Percentiles rank a stretch among this genome's conserved stretches.
phyloP scores from a whole-genome alignment of 495 filamentous ascomycete species.

The Tuber brumale region DNA sequence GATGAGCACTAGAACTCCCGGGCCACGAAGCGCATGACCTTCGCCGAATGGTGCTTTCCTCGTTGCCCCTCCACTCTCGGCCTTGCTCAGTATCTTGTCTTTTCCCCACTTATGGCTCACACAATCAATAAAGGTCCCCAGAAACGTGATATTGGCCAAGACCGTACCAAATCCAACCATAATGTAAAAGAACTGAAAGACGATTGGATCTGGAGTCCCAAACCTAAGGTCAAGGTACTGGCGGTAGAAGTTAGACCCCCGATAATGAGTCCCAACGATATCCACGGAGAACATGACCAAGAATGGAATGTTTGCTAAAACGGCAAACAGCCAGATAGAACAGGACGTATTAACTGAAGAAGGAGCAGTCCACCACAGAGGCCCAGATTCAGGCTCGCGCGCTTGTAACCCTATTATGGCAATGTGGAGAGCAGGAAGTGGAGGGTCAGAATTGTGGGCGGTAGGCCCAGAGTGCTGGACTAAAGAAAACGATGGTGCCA shows the following conservation, averaged over 20 bases:
- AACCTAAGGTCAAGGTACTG: not conserved
- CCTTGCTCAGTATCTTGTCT: not conserved
- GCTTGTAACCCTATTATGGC: too few species aligned
- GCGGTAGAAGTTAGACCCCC: too few species aligned
- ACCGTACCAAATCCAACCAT: not conserved
- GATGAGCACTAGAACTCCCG: not conserved
- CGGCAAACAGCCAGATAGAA: too few species aligned
- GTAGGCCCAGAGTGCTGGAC: too few species aligned
- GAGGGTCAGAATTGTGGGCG: too few species aligned
- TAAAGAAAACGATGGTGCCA: too few species aligned
- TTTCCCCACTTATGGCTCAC: not conserved
- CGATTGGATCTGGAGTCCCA: not conserved
- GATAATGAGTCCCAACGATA: not conserved
- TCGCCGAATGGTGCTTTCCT: too few species aligned
- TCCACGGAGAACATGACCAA: not conserved
- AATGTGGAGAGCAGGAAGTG: too few species aligned
- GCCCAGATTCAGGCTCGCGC: too few species aligned
- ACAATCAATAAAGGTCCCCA: not conserved
- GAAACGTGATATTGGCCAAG: not conserved
- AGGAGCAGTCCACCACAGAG: too few species aligned
- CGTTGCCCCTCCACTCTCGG: not conserved
- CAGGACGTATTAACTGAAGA: too few species aligned
- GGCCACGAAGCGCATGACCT: not conserved
- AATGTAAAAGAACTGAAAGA: not conserved
- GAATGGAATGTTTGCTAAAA: not conserved